phyloP scores from a whole-genome alignment of 257 asterid genomes.

The Nicotiana paniculata region DNA sequence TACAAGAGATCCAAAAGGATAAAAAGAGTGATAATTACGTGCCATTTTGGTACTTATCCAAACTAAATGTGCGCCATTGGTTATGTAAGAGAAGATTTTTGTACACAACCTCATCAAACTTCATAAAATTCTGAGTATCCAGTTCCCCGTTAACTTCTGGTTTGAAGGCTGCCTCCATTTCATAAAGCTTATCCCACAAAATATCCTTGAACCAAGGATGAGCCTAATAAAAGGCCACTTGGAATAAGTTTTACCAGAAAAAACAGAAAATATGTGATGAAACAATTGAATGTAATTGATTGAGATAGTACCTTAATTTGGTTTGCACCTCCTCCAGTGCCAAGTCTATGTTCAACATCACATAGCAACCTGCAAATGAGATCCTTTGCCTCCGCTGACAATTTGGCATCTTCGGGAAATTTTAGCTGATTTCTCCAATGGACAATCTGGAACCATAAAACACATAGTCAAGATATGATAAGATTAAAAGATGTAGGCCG shows the following conservation, averaged over 20 bases:
- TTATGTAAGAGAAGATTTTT: neutral
- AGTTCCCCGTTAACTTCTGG: constrained; percentile 30
- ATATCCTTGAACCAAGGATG: constrained; percentile 29
- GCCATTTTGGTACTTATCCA: neutral
- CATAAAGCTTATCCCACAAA: constrained; percentile 23
- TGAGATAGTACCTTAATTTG: constrained; percentile 26
- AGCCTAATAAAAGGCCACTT: constrained; percentile 9
- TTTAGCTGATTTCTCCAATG: constrained; percentile 28
- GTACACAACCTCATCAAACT: constrained; percentile 27
- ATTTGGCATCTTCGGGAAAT: constrained; percentile 31
- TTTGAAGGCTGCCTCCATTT: constrained; percentile 24
- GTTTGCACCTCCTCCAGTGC: constrained; percentile 26
- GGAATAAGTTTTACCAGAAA: neutral
- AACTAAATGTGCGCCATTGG: neutral
- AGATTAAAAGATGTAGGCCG: neutral
- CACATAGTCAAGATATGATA: neutral
- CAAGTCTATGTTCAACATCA: constrained; percentile 28
- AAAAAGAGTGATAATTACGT: neutral
- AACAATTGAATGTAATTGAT: neutral
- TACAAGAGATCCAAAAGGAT: neutral
- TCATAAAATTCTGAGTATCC: constrained; percentile 30
- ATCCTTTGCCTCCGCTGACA: constrained; percentile 28
- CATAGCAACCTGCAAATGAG: constrained; percentile 24
- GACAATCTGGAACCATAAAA: constrained; percentile 20
- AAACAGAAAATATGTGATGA: constrained; percentile 1